Conservation (phyloP, 2,329 filamentous ascomycete species). For the Fusarium torreyae region DNA sequence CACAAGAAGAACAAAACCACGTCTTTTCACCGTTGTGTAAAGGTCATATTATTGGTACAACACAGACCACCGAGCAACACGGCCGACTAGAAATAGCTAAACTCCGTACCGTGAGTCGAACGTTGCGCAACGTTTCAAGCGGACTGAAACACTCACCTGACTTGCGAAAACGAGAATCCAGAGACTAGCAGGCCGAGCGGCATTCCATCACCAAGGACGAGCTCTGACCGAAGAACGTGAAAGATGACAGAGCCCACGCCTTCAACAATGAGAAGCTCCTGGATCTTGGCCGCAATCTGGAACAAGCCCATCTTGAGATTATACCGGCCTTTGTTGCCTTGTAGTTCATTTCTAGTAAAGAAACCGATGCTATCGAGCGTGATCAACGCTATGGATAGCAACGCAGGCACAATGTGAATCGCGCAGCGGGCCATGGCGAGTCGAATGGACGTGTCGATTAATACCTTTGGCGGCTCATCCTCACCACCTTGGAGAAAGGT, state of each 20-base stretch:
- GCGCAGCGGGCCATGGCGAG: constrained; percentile 8
- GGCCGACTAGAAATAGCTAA: constrained; percentile 24
- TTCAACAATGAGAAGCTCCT: constrained; percentile 30
- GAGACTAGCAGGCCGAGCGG: constrained; percentile 23
- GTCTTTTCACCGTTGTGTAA: not conserved
- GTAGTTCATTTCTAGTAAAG: constrained; percentile 22
- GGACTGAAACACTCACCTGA: constrained; percentile 4
- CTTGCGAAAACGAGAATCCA: constrained; percentile 14
- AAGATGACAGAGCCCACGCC: constrained; percentile 21
- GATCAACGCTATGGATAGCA: not conserved
- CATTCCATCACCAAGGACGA: constrained; percentile 18
- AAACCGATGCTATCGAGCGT: not conserved
- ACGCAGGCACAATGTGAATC: constrained; percentile 2
- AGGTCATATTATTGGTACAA: not conserved
- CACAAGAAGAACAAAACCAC: constrained; percentile 7
- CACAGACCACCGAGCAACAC: constrained; percentile 13
- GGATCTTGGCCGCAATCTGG: constrained; percentile 27
- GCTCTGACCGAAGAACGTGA: constrained; percentile 14
- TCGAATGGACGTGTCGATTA: constrained; percentile 1
- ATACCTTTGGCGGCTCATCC: constrained; percentile 8
- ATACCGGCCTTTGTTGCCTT: not conserved
- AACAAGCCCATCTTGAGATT: constrained; percentile 19
- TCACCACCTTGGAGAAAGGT: not conserved
- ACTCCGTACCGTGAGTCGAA: too few relatives aligned
- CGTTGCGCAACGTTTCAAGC: too few relatives aligned